Evolutionary conservation across 1,284 basidiomycete genomes (phyloP).

Genomic region (Rhizoctonia solani): DNA sequence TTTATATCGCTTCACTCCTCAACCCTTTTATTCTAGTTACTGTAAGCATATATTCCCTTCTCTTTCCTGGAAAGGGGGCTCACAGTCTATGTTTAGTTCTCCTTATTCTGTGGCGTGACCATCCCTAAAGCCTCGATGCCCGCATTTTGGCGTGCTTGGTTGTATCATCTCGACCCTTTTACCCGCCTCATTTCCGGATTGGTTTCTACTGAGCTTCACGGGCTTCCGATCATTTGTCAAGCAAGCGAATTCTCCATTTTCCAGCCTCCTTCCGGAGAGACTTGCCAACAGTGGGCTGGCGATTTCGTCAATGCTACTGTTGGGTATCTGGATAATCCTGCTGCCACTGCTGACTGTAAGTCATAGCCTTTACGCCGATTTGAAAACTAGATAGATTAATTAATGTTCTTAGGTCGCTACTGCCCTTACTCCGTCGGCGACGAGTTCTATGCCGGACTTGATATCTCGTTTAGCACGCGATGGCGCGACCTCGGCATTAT

Average conservation of each 20-base stretch:
- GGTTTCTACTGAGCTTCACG: constrained; percentile 79
- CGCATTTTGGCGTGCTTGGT: constrained; percentile 75
- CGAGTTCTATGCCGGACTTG: constrained; percentile 69
- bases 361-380: constrained; percentile 42
- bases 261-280: constrained; percentile 73
- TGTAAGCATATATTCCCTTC: neutral
- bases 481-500: constrained; percentile 79
- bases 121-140: constrained; percentile 53
- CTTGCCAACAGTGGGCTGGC: constrained; percentile 71
- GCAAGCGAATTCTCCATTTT: constrained; percentile 70
- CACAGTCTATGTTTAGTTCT: constrained; percentile 80
- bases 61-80: constrained; percentile 47
- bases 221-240: constrained; percentile 68
- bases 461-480: constrained; percentile 65
- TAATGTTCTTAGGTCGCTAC: neutral
- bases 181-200: constrained; percentile 76
- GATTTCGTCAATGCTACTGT: constrained; percentile 65
- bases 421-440: constrained; percentile 53
- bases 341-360: constrained; percentile 62
- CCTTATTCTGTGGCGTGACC: constrained; percentile 80
- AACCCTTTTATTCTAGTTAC: constrained; percentile 35
- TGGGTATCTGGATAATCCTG: constrained; percentile 80
- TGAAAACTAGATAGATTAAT: neutral
- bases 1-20: constrained; percentile 51
- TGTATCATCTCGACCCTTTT: constrained; percentile 61